Evolutionary conservation across 2,329 filamentous ascomycete genomes (phyloP), one percentile per base, ranked within the genome.

Genomic region (Fusarium protoensiforme): DNA sequence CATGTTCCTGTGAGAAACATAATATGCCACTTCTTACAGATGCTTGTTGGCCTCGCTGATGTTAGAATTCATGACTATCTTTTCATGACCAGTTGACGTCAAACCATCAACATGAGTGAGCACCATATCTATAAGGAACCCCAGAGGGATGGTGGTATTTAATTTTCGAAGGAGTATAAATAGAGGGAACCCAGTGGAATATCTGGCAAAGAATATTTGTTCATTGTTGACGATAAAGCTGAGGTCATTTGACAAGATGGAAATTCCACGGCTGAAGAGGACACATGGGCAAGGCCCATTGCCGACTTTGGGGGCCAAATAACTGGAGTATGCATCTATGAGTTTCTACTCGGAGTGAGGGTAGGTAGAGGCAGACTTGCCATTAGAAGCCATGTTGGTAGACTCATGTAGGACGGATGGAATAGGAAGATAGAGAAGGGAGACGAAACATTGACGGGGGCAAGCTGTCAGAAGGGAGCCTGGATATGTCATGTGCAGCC

Each of bases 181-280:
- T 78, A 91, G 84, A 38, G 92, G 92, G 83, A 94, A 94, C 80
- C 94, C 94, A 77, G 88, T 87, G 3, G 92, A 92, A 75, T 94
- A 93, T 48, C 92, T 87, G 27, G 94, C 78, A 85, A 95, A 94
- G 86, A 95, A 95, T 29, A 94, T 87, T 4, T 92, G 92, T 0
- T 92, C 94, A 83, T 94, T 94, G 84, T 93, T 93, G 80, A 89
- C 92, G 27, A 94, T 92, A 86, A 91, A 90, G 79, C 94, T 92
- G 9, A 3, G 33, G 20, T 80, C 79, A 81, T 73, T 91, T 91
- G 74, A 92, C 89, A 79, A 92, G 81, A 78, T 92, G 90, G 78
- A 91, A 91, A 78, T 92, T 90, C 77, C 92, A 90, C 24, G 92
- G 86, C 68, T 91, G 83, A 41, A 92, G 83, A 71, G 90, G 90